phyloP scores from a whole-genome alignment of 257 asterid genomes.

The Leptodermis oblonga region DNA sequence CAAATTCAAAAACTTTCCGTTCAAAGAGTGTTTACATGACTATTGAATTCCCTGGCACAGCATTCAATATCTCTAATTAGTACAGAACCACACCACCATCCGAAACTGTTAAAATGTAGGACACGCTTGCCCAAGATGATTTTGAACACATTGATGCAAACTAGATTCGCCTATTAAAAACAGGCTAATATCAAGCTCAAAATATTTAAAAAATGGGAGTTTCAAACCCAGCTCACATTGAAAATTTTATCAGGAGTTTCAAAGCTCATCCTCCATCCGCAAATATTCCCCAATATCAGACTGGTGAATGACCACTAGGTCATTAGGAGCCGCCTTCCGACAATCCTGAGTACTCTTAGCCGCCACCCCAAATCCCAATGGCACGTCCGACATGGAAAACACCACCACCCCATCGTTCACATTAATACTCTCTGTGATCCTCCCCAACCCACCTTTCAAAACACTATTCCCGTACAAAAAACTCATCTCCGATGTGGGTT shows the following conservation, averaged over 20 bases:
- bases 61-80: too few species aligned
- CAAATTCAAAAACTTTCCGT: too few species aligned
- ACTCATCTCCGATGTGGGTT: slow-evolving; percentile 74
- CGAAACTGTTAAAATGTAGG: too few species aligned
- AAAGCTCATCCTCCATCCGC: slow-evolving; percentile 90
- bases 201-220: too few species aligned
- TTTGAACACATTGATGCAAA: too few species aligned
- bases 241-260: slow-evolving; percentile 17
- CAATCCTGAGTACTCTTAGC: slow-evolving; percentile 83
- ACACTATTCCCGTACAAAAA: slow-evolving; percentile 79
- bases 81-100: too few species aligned
- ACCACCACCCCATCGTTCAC: slow-evolving; percentile 84
- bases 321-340: slow-evolving; percentile 84
- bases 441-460: slow-evolving; percentile 85
- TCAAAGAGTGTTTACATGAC: too few species aligned
- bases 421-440: slow-evolving; percentile 79
- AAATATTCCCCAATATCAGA: slow-evolving; percentile 85
- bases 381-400: slow-evolving; percentile 76
- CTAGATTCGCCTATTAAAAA: too few species aligned
- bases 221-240: too few species aligned
- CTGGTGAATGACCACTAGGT: slow-evolving; percentile 72
- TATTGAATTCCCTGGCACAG: too few species aligned
- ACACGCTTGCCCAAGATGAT: too few species aligned
- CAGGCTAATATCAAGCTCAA: too few species aligned
- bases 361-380: slow-evolving; percentile 83